Base-by-base conservation (phyloP, 768 basidiomycete species). In the Trametes cingulata region DNA sequence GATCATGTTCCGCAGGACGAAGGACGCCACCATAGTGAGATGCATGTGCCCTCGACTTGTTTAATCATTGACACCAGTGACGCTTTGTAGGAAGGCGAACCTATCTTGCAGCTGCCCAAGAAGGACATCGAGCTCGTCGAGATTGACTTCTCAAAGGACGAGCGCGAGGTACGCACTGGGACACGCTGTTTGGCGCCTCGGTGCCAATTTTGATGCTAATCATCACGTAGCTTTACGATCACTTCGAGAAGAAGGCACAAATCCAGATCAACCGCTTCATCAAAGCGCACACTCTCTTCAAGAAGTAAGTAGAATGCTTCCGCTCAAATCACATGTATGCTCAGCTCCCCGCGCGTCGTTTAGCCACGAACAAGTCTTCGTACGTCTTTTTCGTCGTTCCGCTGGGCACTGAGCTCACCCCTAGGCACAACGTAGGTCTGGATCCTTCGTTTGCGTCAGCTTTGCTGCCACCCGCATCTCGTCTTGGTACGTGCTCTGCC, bases 371-470 rank as follows among this genome's bases (percentile, higher is more conserved):
- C 74, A 67, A 4, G 75, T 85, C 37, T 71, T 85, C 54, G 81
- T 82, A 63, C 29, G 71, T 60, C 35, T 6, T n/a, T 20, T 8
- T 19, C n/a, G 10, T 17, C 17, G 8, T 47, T 19, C n/a, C n/a
- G 17, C 33, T 37, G 25, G 41, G 15, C 41, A 58, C 14, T 56
- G 41, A 59, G 29, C n/a, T 48, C 36, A 24, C 22, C 36, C 10
- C 6, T 17, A 14, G 9, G 5, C 52, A 6, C 19, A 39, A 40
- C 39, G 14, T 65, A 87, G 78, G 85, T 90, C 22, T 79, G 92
- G 81, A 87, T 93, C 19, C 77, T 92, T 35, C 85, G 90, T 6
- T 74, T 93, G 40, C 80, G 90, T 5, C 90, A 91, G 67, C 73
- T 91, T 0, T 89, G 87, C 67, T 83, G 83, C 63, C 89, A 90